Evolutionary conservation across 139 green algal species (phyloP), one percentile per base, ranked within the genome.

Genomic region (Chlorokybus atmophyticus): DNA sequence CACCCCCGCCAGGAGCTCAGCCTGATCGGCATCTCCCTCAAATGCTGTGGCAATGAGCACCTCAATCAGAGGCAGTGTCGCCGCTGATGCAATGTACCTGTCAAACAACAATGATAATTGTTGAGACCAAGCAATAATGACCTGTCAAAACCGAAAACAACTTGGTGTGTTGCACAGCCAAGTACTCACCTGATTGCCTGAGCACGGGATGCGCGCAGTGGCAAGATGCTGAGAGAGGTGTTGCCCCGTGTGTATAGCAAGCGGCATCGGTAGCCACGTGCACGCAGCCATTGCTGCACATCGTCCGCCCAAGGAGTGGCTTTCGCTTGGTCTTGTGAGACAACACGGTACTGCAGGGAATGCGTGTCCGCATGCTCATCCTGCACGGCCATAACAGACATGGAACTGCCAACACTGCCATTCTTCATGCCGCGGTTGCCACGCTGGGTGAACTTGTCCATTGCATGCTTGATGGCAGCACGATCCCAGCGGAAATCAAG

Each of bases 401-500:
- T 42, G 23, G 26, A 24, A 29, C 27, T 32, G 2, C 24, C 48
- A 19, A n/a, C 48, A 31, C 21, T 23, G 7, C 44, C 44, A 19
- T 6, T 23, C 10, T 52, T 52, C n/a, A 19, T 19, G 6, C n/a
- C 44, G 10, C 19, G 14, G n/a, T 21, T 5, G n/a, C 7, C 47
- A 8, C 23, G n/a, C 10, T 32, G 49, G n/a, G 62, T 29, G 17
- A 67, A 21, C 23, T 47, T 60, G 8, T 21, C 32, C 57, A 71
- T 63, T 5, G 62, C 42, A n/a, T 28, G 26, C 17, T 56, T 40
- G 1, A 71, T 7, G n/a, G 56, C 57, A 25, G 67, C 63, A 3
- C 62, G 52, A 39, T 83, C 79, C 77, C 79, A 86, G 4, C 70
- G 54, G 35, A 38, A 59, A 39, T 81, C 73, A 4, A 85, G 26